Percentiles rank a stretch among this genome's conserved stretches.
These are phyloP conservation scores for Ceratonia siliqua DNA, from an alignment of 306 rosid genomes.

Conservation along the genomic window DNA sequence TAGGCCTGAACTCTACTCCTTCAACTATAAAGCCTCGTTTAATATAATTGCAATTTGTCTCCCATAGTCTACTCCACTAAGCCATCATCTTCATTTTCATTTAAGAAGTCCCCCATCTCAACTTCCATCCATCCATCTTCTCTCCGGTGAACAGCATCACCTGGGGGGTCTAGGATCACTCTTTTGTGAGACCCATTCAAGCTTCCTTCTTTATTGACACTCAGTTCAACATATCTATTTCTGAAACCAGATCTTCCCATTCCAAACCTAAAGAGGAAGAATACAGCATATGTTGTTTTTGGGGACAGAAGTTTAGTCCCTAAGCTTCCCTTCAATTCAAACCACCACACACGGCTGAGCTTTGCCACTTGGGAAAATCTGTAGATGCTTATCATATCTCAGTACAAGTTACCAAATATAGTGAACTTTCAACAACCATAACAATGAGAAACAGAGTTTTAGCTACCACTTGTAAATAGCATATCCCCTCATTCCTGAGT, in stretches of 20 bases:
- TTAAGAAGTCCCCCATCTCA: slow-evolving; percentile 21
- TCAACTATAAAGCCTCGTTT: slow-evolving; percentile 36
- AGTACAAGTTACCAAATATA: not conserved
- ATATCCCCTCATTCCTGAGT: too few species aligned
- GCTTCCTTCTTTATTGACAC: not conserved
- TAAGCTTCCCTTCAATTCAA: not conserved
- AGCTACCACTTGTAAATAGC: too few species aligned
- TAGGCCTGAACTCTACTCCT: slow-evolving; percentile 51
- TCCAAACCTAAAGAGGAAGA: not conserved
- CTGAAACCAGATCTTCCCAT: not conserved
- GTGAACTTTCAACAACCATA: not conserved
- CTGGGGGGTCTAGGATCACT: not conserved
- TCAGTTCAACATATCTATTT: not conserved
- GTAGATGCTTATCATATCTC: not conserved
- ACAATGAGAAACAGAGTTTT: not conserved
- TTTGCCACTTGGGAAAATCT: slow-evolving; percentile 12
- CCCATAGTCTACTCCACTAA: not conserved
- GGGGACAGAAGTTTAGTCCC: slow-evolving; percentile 4
- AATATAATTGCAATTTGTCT: rapidly evolving
- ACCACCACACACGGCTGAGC: not conserved
- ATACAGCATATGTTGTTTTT: not conserved
- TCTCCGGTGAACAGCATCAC: not conserved
- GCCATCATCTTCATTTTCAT: not conserved
- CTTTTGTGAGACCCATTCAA: not conserved
- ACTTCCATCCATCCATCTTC: slow-evolving; percentile 10